Evolutionary conservation across 2,329 filamentous ascomycete genomes (phyloP).

Genomic region (Stachybotrys elegans): DNA sequence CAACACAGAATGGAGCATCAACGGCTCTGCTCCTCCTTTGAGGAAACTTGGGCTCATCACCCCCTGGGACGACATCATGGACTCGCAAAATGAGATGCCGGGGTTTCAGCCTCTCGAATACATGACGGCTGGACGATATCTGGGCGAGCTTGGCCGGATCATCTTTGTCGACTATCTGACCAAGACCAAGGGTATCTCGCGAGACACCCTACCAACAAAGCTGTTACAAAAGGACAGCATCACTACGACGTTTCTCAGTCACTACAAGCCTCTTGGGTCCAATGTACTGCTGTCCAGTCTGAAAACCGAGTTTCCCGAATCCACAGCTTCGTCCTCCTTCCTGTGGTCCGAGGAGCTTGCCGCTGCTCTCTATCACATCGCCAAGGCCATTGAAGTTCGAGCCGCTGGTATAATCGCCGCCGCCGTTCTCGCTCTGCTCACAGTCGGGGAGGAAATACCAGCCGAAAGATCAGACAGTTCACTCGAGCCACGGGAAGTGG

Average conservation of each 20-base stretch:
- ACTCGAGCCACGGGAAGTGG: slow-evolving; percentile 46
- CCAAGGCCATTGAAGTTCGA: slow-evolving; percentile 64
- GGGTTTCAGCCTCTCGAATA: slow-evolving; percentile 82
- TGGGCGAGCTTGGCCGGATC: slow-evolving; percentile 70
- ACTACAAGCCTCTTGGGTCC: slow-evolving; percentile 53
- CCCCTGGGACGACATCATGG: slow-evolving; percentile 64
- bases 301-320: slow-evolving; percentile 46
- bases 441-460: slow-evolving; percentile 62
- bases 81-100: slow-evolving; percentile 60
- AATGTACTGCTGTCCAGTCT: slow-evolving; percentile 40
- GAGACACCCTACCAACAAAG: slow-evolving; percentile 45
- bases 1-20: slow-evolving; percentile 83
- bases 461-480: slow-evolving; percentile 15
- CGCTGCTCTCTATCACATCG: slow-evolving; percentile 57
- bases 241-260: slow-evolving; percentile 68
- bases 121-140: slow-evolving; percentile 74
- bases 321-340: slow-evolving; percentile 41
- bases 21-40: slow-evolving; percentile 65
- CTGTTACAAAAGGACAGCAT: slow-evolving; percentile 57
- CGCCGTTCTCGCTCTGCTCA: slow-evolving; percentile 64
- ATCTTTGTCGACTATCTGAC: slow-evolving; percentile 63
- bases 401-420: slow-evolving; percentile 72
- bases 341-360: slow-evolving; percentile 59
- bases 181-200: slow-evolving; percentile 30
- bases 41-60: slow-evolving; percentile 59